phyloP scores from a whole-genome alignment of 495 filamentous ascomycete genomes.

The Pseudomonodictys pantanalensis region DNA sequence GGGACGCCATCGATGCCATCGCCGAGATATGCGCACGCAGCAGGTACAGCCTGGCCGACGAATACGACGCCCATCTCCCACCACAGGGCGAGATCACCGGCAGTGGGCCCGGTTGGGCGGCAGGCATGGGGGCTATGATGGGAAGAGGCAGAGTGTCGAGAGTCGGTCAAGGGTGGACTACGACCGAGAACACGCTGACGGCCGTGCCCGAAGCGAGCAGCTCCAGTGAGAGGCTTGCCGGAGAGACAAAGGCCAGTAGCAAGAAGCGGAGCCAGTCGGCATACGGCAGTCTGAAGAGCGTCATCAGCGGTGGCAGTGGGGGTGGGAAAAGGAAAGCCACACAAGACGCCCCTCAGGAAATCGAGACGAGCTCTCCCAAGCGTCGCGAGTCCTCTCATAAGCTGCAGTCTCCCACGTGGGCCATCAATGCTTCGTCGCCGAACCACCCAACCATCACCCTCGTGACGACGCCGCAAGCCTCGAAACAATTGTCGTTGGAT shows the following conservation, averaged over 20 bases:
- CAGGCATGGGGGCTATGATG: constrained; percentile 17
- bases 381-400: not conserved
- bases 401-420: constrained; percentile 12
- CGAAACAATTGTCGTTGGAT: constrained; percentile 30
- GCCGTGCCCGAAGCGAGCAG: constrained; percentile 41
- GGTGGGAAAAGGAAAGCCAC: constrained; percentile 21
- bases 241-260: constrained; percentile 14
- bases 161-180: constrained; percentile 23
- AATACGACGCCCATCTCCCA: constrained; percentile 62
- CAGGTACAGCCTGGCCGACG: constrained; percentile 60
- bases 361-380: not conserved
- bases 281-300: constrained; percentile 34
- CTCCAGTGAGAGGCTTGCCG: constrained; percentile 37
- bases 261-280: constrained; percentile 27
- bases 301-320: constrained; percentile 30
- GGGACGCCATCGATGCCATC: constrained; percentile 57
- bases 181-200: constrained; percentile 33
- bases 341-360: not conserved
- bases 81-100: constrained; percentile 55
- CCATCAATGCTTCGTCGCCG: constrained; percentile 6
- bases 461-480: constrained; percentile 22
- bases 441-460: constrained; percentile 30
- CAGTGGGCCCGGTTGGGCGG: constrained; percentile 12
- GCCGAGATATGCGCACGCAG: constrained; percentile 63
- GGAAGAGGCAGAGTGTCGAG: constrained; percentile 15